Evolutionary conservation across 352 stramenopile genomes (phyloP), one percentile per base, ranked within the genome.

Genomic region (Sclerospora graminicola): DNA sequence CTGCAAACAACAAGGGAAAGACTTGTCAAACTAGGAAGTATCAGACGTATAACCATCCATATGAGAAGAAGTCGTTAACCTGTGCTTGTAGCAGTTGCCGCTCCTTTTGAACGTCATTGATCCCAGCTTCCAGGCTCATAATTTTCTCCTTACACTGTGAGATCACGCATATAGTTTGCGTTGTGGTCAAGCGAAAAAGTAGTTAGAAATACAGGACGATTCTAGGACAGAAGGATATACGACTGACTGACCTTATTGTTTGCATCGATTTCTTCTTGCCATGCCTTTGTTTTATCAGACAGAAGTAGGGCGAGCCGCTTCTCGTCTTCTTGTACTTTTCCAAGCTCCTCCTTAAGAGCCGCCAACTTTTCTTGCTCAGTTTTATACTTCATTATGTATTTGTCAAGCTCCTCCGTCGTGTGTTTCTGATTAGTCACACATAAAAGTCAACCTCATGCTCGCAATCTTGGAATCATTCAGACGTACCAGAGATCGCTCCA

Each of bases 251-350:
- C 70, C 54, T 49, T 70, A 13, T 74, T 48, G 42, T 77, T 89
- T 4, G 45, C 51, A 16, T 11, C 66, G 36, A 82, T 69, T 26
- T 84, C 73, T 16, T 72, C 63, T 48, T 88, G 70, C 70, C 68
- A 88, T 6, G 70, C n/a, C n/a, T n/a, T n/a, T n/a, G n/a, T n/a
- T n/a, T n/a, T n/a, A n/a, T n/a, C 73, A 35, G 86, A 82, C 5
- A 86, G 50, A 45, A 70, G 47, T 15, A 74, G 52, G 9, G 69
- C 80, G 5, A 89, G 47, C 8, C 69, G 63, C 30, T 69, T 63
- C 5, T 73, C 60, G 40, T 79, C 71, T 42, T 82, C 64, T 38
- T 62, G 58, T 11, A 82, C 28, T 11, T 66, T 71, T 5, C 51
- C 39, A 36, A 78, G 51, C 9, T 66, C 31, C n/a, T n/a, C n/a